A percentile compares a stretch with the other conserved stretches of the same genome.
These are phyloP conservation scores for Colletotrichum truncatum DNA, from an alignment of 2,329 filamentous ascomycete genomes.

Conservation along the genomic window DNA sequence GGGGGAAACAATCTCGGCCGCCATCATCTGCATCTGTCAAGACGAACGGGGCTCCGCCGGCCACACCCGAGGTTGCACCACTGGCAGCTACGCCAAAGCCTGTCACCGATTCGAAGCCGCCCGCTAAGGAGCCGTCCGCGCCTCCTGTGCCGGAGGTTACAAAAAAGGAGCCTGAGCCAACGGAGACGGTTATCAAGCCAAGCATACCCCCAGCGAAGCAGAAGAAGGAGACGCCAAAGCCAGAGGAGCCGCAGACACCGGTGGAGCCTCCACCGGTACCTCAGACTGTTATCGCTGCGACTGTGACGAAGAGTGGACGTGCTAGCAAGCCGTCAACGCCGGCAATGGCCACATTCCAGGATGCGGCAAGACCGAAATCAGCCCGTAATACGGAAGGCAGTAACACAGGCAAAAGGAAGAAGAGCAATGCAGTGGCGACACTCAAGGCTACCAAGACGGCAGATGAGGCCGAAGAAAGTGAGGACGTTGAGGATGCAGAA, in stretches of 20 bases:
- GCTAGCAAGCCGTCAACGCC: conserved; percentile 75
- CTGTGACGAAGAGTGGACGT: conserved; percentile 70
- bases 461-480: conserved; percentile 54
- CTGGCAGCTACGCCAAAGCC: conserved; percentile 26
- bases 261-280: conserved; percentile 53
- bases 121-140: conserved; percentile 38
- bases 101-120: conserved; percentile 2
- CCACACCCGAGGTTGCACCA: conserved; percentile 47
- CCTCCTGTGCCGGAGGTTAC: conserved; percentile 21
- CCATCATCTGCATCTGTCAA: conserved; percentile 67
- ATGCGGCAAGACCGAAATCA: conserved; percentile 62
- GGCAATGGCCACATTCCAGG: conserved; percentile 67
- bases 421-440: conserved; percentile 54
- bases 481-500: conserved; percentile 58
- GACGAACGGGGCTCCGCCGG: conserved; percentile 59
- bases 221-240: conserved; percentile 54
- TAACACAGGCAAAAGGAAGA: conserved; percentile 67
- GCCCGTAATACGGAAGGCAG: conserved; percentile 55
- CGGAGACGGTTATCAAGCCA: conserved; percentile 35
- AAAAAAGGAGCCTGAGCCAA: conserved; percentile 37
- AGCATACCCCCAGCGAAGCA: conserved; percentile 38
- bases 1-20: conserved; percentile 59
- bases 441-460: conserved; percentile 46
- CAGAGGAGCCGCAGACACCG: conserved; percentile 43
- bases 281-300: conserved; percentile 47